Conservation (phyloP, 495 filamentous ascomycete species). For the Penicilliopsis zonata region DNA sequence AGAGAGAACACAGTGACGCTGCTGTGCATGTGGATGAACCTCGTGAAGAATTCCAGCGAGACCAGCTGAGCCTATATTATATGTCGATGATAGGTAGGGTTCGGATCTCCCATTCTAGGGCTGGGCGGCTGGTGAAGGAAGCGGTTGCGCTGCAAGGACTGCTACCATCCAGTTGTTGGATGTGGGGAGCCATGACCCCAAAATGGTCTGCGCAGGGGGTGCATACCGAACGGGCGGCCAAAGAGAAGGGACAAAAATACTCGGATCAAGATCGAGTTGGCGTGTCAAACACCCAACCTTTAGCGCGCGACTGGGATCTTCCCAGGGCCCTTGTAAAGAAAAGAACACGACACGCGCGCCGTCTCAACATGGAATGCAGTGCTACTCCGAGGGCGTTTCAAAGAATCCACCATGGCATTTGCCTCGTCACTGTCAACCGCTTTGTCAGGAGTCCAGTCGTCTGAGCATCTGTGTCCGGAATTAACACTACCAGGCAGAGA, state of each 20-base stretch:
- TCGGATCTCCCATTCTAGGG: slow-evolving; percentile 5
- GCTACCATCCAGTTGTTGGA: slow-evolving; percentile 7
- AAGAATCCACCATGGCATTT: no score
- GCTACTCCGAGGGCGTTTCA: no score
- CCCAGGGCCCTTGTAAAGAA: no score
- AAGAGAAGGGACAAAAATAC: neutral
- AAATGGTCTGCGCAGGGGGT: slow-evolving; percentile 5
- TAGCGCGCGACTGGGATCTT: slow-evolving; percentile 1
- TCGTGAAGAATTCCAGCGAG: slow-evolving; percentile 23
- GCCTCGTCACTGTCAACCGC: no score
- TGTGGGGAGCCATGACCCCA: slow-evolving; percentile 6
- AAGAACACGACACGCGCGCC: neutral
- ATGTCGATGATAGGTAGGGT: slow-evolving; percentile 15
- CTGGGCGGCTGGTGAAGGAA: slow-evolving; percentile 6
- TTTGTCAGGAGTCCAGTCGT: no score
- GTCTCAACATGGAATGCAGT: slow-evolving; percentile 1
- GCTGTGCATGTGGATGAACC: slow-evolving; percentile 25
- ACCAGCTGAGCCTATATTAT: slow-evolving; percentile 6
- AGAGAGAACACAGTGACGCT: slow-evolving; percentile 14
- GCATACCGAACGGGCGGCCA: slow-evolving; percentile 1
- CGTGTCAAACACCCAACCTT: no score
- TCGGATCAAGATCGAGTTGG: no score
- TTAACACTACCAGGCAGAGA: no score
- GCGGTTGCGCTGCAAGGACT: slow-evolving; percentile 9
- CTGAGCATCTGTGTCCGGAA: no score